Conservation (phyloP, 345 rosid genomes). For the Melaleuca alternifolia region DNA sequence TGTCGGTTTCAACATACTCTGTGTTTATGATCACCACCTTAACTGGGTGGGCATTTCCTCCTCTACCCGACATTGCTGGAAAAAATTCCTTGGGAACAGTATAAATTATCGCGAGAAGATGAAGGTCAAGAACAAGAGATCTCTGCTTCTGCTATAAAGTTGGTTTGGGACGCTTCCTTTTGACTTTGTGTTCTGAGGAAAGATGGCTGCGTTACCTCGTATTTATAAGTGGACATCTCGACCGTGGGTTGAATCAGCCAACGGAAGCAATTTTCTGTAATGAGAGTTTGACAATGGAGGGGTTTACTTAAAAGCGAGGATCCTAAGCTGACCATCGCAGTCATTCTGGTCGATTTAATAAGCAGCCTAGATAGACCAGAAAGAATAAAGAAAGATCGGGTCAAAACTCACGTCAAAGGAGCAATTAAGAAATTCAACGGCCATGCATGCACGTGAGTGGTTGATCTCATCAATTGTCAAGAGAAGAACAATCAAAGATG, state of each 20-base stretch:
- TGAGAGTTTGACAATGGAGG: too few species aligned
- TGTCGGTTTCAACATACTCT: neutral
- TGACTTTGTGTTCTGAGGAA: neutral
- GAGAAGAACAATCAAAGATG: neutral
- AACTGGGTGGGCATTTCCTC: neutral
- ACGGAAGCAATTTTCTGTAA: too few species aligned
- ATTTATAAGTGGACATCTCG: neutral
- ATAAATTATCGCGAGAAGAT: neutral
- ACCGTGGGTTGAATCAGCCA: too few species aligned
- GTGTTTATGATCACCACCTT: conserved; percentile 6
- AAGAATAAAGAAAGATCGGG: neutral
- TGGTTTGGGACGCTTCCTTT: neutral
- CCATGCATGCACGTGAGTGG: neutral
- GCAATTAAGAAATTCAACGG: neutral
- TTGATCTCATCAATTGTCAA: neutral
- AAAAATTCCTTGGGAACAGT: neutral
- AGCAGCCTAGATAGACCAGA: neutral
- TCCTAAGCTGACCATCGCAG: neutral
- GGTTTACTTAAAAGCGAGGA: neutral
- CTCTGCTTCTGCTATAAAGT: neutral
- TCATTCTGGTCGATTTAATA: neutral
- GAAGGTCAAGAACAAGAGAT: neutral
- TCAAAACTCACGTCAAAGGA: neutral
- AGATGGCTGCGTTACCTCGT: neutral
- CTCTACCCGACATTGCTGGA: neutral